Percentiles rank a stretch among this genome's conserved stretches.
phyloP scores from a whole-genome alignment of 768 basidiomycete genomes.

The Collybiopsis luxurians region DNA sequence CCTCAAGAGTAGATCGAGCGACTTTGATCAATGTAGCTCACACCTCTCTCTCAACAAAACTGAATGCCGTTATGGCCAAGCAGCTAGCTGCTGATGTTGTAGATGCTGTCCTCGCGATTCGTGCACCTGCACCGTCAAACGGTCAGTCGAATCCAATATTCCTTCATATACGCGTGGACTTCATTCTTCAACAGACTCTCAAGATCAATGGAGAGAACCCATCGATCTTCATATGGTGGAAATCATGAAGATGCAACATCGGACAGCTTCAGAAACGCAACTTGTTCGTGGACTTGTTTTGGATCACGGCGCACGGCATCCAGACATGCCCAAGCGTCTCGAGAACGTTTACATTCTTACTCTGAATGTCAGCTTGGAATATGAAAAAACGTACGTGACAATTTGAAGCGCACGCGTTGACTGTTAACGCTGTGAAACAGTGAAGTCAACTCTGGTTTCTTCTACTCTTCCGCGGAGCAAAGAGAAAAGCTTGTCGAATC shows the following conservation, averaged over 20 bases:
- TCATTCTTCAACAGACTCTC: conserved; percentile 39
- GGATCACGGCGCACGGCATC: conserved; percentile 96
- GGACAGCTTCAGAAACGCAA: conserved; percentile 95
- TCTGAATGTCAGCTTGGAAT: conserved; percentile 96
- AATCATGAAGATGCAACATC: conserved; percentile 99
- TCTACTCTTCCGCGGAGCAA: conserved; percentile 98
- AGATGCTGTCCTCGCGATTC: conserved; percentile 91
- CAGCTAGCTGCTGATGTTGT: conserved; percentile 90
- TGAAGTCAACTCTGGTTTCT: conserved; percentile 99
- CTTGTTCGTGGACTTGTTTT: conserved; percentile 93
- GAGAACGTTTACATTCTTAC: conserved; percentile 96
- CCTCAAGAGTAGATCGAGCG: conserved; percentile 77
- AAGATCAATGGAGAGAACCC: conserved; percentile 77
- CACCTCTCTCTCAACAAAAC: conserved; percentile 95
- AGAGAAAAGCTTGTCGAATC: conserved; percentile 98
- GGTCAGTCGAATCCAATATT: conserved; percentile 33
- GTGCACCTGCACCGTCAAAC: conserved; percentile 59
- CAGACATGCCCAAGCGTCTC: conserved; percentile 98
- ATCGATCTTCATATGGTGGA: conserved; percentile 99
- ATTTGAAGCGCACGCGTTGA: neutral
- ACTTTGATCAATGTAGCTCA: conserved; percentile 91
- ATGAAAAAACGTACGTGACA: conserved; percentile 92
- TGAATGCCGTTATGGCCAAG: conserved; percentile 78
- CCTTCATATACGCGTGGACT: neutral
- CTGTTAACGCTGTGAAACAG: no score